A percentile compares a stretch with the other conserved stretches of the same genome.
Evolutionary conservation across 148 eudicot species (phyloP).

Genomic region (Nepenthes mirabilis): DNA sequence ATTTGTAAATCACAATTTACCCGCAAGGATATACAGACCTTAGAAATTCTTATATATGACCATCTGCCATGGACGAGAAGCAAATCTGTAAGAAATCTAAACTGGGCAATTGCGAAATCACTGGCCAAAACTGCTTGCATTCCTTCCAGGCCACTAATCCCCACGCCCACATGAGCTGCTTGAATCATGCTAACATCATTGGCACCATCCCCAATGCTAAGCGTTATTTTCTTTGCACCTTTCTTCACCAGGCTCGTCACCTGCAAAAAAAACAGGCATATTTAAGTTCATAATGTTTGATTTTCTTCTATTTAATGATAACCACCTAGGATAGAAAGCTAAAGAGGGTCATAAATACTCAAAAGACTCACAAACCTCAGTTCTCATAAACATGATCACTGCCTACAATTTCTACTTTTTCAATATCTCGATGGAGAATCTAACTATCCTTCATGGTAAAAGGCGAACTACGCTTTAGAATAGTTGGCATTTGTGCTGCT

Average conservation of each 20-base stretch:
- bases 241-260: constrained; percentile 86
- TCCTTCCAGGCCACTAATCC: constrained; percentile 96
- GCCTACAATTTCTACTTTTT: too few species aligned
- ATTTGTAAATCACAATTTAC: background rate
- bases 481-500: too few species aligned
- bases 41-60: constrained; percentile 95
- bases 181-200: constrained; percentile 94
- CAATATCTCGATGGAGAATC: too few species aligned
- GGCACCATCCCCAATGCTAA: constrained; percentile 93
- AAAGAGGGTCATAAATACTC: too few species aligned
- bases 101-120: constrained; percentile 98
- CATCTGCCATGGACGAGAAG: constrained; percentile 97
- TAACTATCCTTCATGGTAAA: too few species aligned
- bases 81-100: constrained; percentile 84
- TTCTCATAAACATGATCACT: too few species aligned
- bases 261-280: constrained; percentile 23
- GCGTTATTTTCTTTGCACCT: constrained; percentile 78
- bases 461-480: too few species aligned
- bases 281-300: background rate
- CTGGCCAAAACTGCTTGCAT: constrained; percentile 99
- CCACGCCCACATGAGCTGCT: constrained; percentile 99
- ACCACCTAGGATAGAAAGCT: too few species aligned
- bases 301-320: too few species aligned
- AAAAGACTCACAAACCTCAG: too few species aligned
- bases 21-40: constrained; percentile 31